These are phyloP conservation scores for Malassezia sp. DNA, from an alignment of 1,284 basidiomycete species.

Conservation along the genomic window DNA sequence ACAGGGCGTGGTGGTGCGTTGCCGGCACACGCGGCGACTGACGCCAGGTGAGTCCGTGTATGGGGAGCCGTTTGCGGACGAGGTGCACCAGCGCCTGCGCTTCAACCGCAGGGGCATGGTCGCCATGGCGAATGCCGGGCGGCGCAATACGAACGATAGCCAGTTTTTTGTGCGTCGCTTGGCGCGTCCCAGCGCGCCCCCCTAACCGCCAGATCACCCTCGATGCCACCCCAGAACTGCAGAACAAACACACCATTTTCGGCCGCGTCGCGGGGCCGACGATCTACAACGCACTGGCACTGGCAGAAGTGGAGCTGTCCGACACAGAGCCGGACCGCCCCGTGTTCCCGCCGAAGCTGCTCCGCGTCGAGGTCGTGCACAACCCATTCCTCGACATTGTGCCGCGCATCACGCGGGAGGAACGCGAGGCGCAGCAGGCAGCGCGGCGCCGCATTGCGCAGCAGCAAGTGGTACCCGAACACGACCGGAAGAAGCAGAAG, in stretches of 20 bases:
- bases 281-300: conserved; percentile 50
- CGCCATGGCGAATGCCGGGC: conserved; percentile 82
- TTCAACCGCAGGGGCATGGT: conserved; percentile 77
- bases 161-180: conserved; percentile 44
- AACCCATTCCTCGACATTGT: conserved; percentile 91
- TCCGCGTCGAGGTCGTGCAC: conserved; percentile 67
- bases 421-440: conserved; percentile 64
- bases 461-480: background rate
- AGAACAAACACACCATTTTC: conserved; percentile 40
- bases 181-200: no score
- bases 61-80: conserved; percentile 75
- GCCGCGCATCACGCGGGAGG: conserved; percentile 87
- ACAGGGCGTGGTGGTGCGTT: conserved; percentile 66
- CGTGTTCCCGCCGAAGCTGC: conserved; percentile 80
- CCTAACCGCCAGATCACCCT: conserved; percentile 25
- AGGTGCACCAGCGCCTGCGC: conserved; percentile 75
- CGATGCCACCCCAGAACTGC: conserved; percentile 40
- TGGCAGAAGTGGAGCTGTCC: conserved; percentile 69
- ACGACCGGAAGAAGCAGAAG: conserved; percentile 17
- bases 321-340: conserved; percentile 60
- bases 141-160: conserved; percentile 46
- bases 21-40: background rate
- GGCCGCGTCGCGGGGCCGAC: conserved; percentile 33
- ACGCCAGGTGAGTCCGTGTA: conserved; percentile 20
- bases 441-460: background rate